Conservation (phyloP, 2,329 filamentous ascomycete genomes). For the Botrytis elliptica region DNA sequence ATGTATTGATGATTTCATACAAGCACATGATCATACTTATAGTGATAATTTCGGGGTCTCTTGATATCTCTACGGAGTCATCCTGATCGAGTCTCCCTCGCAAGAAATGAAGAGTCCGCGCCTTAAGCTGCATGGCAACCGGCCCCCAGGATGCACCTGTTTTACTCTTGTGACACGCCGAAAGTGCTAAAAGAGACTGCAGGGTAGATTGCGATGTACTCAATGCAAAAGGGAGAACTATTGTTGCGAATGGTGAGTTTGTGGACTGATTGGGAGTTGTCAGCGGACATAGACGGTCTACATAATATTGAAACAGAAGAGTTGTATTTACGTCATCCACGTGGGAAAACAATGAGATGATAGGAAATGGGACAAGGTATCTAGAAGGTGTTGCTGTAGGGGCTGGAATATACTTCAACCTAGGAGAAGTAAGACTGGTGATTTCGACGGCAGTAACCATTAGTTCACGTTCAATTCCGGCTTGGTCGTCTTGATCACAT, state of each 20-base stretch:
- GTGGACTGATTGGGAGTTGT: neutral
- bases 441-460: neutral
- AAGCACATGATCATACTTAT: neutral
- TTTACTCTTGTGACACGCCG: neutral
- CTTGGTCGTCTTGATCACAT: neutral
- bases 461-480: neutral
- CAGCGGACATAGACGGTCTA: neutral
- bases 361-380: neutral
- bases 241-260: neutral
- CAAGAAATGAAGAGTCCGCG: neutral
- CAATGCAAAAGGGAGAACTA: neutral
- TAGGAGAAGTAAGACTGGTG: neutral
- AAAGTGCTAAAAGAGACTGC: neutral
- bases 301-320: neutral
- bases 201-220: neutral
- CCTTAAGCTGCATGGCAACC: neutral
- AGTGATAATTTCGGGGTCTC: neutral
- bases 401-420: neutral
- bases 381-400: neutral
- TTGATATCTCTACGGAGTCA: neutral
- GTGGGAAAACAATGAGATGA: neutral
- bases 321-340: neutral
- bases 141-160: neutral
- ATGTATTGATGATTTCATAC: neutral
- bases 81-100: neutral